Base-by-base conservation (phyloP, 192 early-diverging fungal genomes). In the Ramicandelaber brevisporus region DNA sequence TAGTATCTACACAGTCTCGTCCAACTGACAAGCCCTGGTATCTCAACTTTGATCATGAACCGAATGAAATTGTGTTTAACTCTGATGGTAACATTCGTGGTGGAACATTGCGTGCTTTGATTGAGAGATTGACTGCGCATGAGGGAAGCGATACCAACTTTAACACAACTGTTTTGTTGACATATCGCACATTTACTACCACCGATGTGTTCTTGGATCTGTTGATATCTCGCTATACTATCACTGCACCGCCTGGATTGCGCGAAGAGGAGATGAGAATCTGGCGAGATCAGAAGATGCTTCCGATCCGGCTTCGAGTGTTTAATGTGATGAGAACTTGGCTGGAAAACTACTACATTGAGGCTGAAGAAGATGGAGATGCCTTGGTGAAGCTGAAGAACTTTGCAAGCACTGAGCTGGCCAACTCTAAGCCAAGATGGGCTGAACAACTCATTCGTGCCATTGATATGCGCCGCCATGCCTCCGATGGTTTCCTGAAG, bases 321-420 rank as follows among this genome's bases (percentile, higher is more conserved):
- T 89, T 72, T 57, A 90, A 87, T 41, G 60, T 90, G 20, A 59
- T 96, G 41, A 98, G 90, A 52, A 70, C 56, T n/a, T 98, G 92
- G 92, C 49, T 96, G 5, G 92, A 98, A 53, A 67, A 59, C 36
- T 78, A 93, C 44, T 81, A 75, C 40, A 51, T 66, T 19, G 81
- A 86, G 34, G 70, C 77, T 32, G 56, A 59, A 4, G 63, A 68
- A 26, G 83, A 87, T 38, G 52, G 59, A 0, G 37, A 58, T 21
- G 65, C 61, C 16, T 47, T 98, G 17, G 60, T 63, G 27, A 50
- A 50, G 36, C 62, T 93, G 27, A 59, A 63, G 18, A 51, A 67
- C 15, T 86, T 97, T 50, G 72, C 69, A 11, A 59, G 59, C 17
- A 67, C 55, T 11, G 51, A 50, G 10, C 78, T 88, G 63, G 59